These are phyloP conservation scores for Cordyceps cicadae DNA, from an alignment of 2,329 filamentous ascomycete genomes.

Conservation along the genomic window DNA sequence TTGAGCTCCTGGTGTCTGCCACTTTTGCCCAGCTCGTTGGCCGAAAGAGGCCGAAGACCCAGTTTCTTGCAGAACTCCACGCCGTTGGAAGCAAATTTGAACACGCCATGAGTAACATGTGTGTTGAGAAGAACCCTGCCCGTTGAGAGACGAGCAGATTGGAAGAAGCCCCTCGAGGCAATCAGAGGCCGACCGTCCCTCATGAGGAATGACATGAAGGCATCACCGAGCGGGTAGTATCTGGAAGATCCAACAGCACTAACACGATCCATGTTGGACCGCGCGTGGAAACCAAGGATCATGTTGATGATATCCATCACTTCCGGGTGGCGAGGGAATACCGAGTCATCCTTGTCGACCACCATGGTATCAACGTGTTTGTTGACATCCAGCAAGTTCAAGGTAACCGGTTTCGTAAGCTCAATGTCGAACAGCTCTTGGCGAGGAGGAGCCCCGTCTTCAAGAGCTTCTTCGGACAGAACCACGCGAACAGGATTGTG, in stretches of 20 bases:
- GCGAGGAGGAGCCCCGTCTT: not conserved
- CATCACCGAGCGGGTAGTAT: conserved; percentile 36
- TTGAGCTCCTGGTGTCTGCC: conserved; percentile 21
- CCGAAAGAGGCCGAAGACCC: conserved; percentile 11
- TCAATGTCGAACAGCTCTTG: conserved; percentile 28
- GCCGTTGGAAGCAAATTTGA: conserved; percentile 33
- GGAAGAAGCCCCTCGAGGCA: conserved; percentile 46
- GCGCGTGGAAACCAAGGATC: conserved; percentile 38
- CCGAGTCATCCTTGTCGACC: conserved; percentile 26
- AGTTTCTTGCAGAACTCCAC: conserved; percentile 25
- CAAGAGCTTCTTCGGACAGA: conserved; percentile 25
- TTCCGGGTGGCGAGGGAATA: conserved; percentile 41
- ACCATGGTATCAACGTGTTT: conserved; percentile 36
- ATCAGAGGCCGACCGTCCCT: conserved; percentile 25
- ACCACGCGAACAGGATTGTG: conserved; percentile 27
- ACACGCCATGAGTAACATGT: conserved; percentile 47
- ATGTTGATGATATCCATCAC: conserved; percentile 44
- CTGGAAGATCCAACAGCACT: conserved; percentile 38
- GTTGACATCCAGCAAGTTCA: conserved; percentile 33
- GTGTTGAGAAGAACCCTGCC: conserved; percentile 46
- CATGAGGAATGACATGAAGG: conserved; percentile 22
- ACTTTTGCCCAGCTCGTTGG: not conserved
- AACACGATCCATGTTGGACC: conserved; percentile 26
- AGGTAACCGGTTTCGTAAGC: conserved; percentile 31
- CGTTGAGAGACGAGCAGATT: conserved; percentile 45